Conservation (phyloP, 768 basidiomycete species). For the Galerina marginata region DNA sequence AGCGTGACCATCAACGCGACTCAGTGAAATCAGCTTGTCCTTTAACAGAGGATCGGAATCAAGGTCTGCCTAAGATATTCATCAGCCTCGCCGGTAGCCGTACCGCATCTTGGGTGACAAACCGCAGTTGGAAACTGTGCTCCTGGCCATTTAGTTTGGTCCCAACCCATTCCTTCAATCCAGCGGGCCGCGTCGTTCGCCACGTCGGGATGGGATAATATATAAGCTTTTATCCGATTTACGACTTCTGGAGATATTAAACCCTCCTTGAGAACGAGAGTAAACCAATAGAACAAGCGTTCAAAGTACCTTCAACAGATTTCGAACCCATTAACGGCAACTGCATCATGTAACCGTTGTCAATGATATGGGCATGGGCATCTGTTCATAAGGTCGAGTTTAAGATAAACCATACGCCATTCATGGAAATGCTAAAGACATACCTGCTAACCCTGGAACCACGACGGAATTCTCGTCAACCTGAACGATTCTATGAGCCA, state of each 20-base stretch:
- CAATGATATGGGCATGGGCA: conserved; percentile 79
- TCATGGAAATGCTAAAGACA: neutral
- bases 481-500: conserved; percentile 15
- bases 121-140: conserved; percentile 77
- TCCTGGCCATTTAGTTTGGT: conserved; percentile 81
- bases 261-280: neutral
- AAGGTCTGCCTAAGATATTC: conserved; percentile 63
- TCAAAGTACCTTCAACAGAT: conserved; percentile 60
- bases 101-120: conserved; percentile 17
- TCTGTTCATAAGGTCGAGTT: conserved; percentile 44
- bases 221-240: conserved; percentile 60
- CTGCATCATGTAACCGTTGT: conserved; percentile 73
- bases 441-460: conserved; percentile 79
- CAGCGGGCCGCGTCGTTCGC: conserved; percentile 59
- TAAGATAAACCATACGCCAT: neutral
- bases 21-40: conserved; percentile 73
- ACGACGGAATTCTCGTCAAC: conserved; percentile 33
- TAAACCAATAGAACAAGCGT: too few relatives aligned
- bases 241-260: conserved; percentile 57
- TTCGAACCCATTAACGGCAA: conserved; percentile 63
- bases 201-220: conserved; percentile 62
- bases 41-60: conserved; percentile 69
- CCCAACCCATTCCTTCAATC: conserved; percentile 93
- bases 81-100: too few relatives aligned
- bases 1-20: conserved; percentile 84